Base-by-base conservation (phyloP, 2,329 filamentous ascomycete species). In the Colletotrichum melonis region DNA sequence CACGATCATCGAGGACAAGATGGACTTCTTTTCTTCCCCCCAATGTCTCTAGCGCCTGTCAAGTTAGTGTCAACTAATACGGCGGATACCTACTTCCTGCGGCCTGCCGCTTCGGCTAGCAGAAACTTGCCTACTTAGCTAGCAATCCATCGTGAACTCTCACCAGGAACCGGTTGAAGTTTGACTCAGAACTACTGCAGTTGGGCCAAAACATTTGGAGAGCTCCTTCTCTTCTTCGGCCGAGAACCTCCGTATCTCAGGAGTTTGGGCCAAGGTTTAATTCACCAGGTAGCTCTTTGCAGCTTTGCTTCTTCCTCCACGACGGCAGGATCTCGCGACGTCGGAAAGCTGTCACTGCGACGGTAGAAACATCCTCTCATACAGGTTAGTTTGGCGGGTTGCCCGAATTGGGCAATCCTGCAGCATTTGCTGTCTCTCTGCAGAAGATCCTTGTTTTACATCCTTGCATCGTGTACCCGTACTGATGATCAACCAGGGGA, bases 371-470 rank as follows among this genome's bases (percentile, higher is more conserved):
- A 14, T 56, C 54, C 42, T 28, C 69, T 69, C 38, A 38, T 58
- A 19, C 8, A 14, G 26, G 19, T 12, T 9, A 16, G 8, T 42
- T 52, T 32, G 46, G 46, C 54, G 69, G 59, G 54, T 38, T 72
- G 52, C 65, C 55, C 19, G 16, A 49, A 63, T 54, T 26, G 54
- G 65, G 38, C 26, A 60, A 64, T 60, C 66, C 59, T 42, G 38
- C 62, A 26, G 49, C 22, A 46, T 54, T 32, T 30, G 26, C 46
- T 46, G 55, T 12, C 14, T 66, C 67, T 67, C 62, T 71, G 67
- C 46, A 73, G 14, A 32, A 35, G 32, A 56, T 54, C 67, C 67
- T 52, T 58, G 62, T 66, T 65, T 63, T 28, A 16, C 68, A 64
- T 22, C 68, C 69, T 58, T 32, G 69, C 42, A 42, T 42, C 38